phyloP scores from a whole-genome alignment of 768 basidiomycete species.

The Phanerochaete sordida region DNA sequence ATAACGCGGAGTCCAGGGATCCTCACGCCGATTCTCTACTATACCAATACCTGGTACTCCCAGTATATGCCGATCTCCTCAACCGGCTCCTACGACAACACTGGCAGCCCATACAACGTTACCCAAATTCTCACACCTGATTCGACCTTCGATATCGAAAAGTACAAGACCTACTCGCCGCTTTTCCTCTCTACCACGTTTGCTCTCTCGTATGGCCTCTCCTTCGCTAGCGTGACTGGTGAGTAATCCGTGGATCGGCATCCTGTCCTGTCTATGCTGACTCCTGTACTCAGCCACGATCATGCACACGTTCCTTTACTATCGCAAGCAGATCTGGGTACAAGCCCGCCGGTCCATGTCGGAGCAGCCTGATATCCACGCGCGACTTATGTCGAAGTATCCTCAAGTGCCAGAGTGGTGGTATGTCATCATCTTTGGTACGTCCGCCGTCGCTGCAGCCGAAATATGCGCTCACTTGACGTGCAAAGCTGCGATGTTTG shows the following conservation, averaged over 20 bases:
- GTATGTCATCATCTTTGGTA: constrained; percentile 40
- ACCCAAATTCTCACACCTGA: constrained; percentile 34
- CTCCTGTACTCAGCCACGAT: constrained; percentile 40
- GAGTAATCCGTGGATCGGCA: not conserved
- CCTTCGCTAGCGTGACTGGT: constrained; percentile 32
- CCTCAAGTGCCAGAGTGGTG: constrained; percentile 52
- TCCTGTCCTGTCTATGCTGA: constrained; percentile 30
- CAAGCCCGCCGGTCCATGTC: constrained; percentile 40
- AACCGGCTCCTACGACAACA: constrained; percentile 40
- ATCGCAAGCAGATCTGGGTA: constrained; percentile 39
- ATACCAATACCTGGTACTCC: constrained; percentile 35
- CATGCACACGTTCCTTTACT: constrained; percentile 43
- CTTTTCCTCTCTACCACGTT: constrained; percentile 50
- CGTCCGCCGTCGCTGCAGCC: not conserved
- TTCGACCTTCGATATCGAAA: constrained; percentile 30
- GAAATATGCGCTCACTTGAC: not conserved
- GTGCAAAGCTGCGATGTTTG: constrained; percentile 44
- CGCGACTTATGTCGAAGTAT: constrained; percentile 43
- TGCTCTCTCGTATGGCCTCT: constrained; percentile 48
- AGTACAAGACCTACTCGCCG: constrained; percentile 41
- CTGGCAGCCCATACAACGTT: constrained; percentile 38
- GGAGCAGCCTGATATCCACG: constrained; percentile 50
- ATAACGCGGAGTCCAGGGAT: constrained; percentile 45
- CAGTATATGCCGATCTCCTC: constrained; percentile 33
- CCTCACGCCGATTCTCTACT: constrained; percentile 35